A percentile compares a stretch with the other conserved stretches of the same genome.
These are phyloP conservation scores for Puccinia triticina DNA, from an alignment of 1,284 basidiomycete species.

Conservation along the genomic window DNA sequence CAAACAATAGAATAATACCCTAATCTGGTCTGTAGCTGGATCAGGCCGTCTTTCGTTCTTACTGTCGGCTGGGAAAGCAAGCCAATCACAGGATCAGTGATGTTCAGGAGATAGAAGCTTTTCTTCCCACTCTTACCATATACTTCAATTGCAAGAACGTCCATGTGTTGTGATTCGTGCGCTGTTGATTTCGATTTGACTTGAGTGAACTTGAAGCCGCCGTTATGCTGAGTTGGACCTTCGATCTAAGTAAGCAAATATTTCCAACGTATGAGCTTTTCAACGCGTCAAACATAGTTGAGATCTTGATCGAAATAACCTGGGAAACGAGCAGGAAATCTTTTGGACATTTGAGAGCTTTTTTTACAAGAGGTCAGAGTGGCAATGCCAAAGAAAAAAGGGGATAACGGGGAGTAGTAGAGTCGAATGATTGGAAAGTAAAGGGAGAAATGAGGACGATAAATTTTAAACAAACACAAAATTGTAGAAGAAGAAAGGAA, in stretches of 20 bases:
- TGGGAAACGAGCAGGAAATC: conserved; percentile 49
- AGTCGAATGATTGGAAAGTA: too few species aligned
- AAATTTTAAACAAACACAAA: background rate
- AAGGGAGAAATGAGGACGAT: background rate
- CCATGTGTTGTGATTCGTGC: conserved; percentile 76
- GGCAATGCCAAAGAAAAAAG: background rate
- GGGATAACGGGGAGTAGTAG: background rate
- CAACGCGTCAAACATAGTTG: background rate
- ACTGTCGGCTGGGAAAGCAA: conserved; percentile 18
- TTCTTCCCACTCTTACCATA: conserved; percentile 67
- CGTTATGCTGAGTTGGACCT: conserved; percentile 46
- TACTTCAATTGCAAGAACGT: conserved; percentile 77
- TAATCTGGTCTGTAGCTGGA: conserved; percentile 72
- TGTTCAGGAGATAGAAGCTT: background rate
- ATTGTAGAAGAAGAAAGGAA: background rate
- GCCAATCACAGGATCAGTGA: background rate
- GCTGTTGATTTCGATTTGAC: conserved; percentile 56
- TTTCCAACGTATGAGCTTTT: background rate
- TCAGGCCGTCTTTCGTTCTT: conserved; percentile 71
- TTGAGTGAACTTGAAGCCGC: conserved; percentile 47
- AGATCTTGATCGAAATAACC: conserved; percentile 20
- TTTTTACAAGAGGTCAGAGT: background rate
- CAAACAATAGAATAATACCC: conserved; percentile 72
- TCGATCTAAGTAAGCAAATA: conserved; percentile 34
- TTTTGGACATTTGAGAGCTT: conserved; percentile 19